Conservation (phyloP, 164 flowering plant genomes). For the Warburgia ugandensis region DNA sequence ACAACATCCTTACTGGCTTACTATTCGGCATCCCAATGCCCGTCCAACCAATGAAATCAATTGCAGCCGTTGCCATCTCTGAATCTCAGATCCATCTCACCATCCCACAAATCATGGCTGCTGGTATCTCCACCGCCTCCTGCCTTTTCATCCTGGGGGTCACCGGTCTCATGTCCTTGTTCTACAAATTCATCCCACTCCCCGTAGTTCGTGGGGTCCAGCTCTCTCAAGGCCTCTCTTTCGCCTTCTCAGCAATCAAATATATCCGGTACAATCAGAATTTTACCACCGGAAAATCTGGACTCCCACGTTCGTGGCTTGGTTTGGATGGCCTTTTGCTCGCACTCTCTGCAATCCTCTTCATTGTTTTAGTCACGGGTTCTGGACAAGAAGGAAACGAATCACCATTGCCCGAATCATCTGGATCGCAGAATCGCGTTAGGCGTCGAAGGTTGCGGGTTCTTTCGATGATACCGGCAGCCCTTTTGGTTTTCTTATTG, state of each 20-base stretch:
- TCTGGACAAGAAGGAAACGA: conserved; percentile 27
- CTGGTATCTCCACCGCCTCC: conserved; percentile 67
- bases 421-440: too few species aligned
- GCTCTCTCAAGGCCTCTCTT: conserved; percentile 81
- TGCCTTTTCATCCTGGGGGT: conserved; percentile 62
- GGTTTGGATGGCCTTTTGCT: conserved; percentile 71
- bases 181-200: conserved; percentile 59
- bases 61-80: conserved; percentile 85
- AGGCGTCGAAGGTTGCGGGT: conserved; percentile 17
- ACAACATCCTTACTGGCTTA: conserved; percentile 73
- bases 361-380: conserved; percentile 50
- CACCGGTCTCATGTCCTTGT: conserved; percentile 76
- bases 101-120: conserved; percentile 63
- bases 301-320: conserved; percentile 46
- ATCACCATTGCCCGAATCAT: too few species aligned
- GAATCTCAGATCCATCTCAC: conserved; percentile 53
- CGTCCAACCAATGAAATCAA: conserved; percentile 94
- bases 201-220: conserved; percentile 93
- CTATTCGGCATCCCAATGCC: conserved; percentile 90
- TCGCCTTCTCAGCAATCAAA: conserved; percentile 84
- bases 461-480: conserved; percentile 56
- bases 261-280: conserved; percentile 59
- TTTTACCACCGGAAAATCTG: conserved; percentile 41
- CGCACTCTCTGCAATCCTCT: conserved; percentile 48
- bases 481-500: conserved; percentile 53